Evolutionary conservation across 2,329 filamentous ascomycete species (phyloP).

Genomic region (Cladosporium austrohemisphaericum): DNA sequence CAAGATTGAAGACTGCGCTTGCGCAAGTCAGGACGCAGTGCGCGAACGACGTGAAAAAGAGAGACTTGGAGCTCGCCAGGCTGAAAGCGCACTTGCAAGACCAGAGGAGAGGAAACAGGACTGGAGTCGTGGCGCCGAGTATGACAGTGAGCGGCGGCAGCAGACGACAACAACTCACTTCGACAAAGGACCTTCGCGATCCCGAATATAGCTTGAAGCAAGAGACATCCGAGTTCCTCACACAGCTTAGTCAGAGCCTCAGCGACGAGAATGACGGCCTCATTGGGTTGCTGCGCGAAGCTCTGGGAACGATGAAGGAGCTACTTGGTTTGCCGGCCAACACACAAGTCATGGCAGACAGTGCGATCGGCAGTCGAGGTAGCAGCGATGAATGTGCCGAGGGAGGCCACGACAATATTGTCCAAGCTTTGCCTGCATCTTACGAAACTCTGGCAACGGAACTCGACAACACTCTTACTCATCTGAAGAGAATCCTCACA

Average conservation of each 20-base stretch:
- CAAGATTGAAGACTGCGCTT: constrained; percentile 72
- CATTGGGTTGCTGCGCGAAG: constrained; percentile 66
- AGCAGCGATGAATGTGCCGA: constrained; percentile 22
- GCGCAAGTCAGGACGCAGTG: constrained; percentile 82
- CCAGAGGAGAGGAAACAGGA: constrained; percentile 47
- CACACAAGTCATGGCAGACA: constrained; percentile 28
- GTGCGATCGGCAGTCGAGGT: constrained; percentile 30
- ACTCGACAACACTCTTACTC: constrained; percentile 72
- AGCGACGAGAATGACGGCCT: constrained; percentile 90
- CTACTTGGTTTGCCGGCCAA: constrained; percentile 52
- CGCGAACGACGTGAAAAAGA: constrained; percentile 83
- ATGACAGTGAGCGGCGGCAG: constrained; percentile 47
- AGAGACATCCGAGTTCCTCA: constrained; percentile 89
- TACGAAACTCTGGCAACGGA: constrained; percentile 69
- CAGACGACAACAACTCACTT: constrained; percentile 45
- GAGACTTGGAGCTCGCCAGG: constrained; percentile 82
- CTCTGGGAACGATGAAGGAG: constrained; percentile 66
- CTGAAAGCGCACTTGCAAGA: constrained; percentile 84
- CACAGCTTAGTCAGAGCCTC: constrained; percentile 73
- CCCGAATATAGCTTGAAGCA: constrained; percentile 67
- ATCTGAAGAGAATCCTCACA: constrained; percentile 78
- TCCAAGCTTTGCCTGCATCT: constrained; percentile 51
- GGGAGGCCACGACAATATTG: constrained; percentile 32
- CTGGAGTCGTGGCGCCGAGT: constrained; percentile 44
- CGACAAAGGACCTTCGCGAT: constrained; percentile 45